phyloP scores from a whole-genome alignment of 225 moss, liverwort and hornwort genomes.

The Physcomitrium patens region DNA sequence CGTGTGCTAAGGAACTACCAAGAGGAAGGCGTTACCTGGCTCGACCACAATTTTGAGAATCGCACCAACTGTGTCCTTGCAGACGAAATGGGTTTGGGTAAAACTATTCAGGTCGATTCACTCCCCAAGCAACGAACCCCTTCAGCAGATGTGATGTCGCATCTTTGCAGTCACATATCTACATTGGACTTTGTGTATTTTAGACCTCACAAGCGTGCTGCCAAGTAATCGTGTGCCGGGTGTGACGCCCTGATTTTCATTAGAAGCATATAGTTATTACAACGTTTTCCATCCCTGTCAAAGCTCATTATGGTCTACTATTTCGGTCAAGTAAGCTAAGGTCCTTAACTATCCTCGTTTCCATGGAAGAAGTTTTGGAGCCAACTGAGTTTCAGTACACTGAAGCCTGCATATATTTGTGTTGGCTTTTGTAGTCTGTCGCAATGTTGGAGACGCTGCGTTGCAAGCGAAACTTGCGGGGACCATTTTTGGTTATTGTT shows the following conservation, averaged over 20 bases:
- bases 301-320: too few species aligned
- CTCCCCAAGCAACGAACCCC: neutral
- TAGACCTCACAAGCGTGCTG: neutral
- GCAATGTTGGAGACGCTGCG: conserved; percentile 87
- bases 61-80: conserved; percentile 77
- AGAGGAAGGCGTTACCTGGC: conserved; percentile 83
- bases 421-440: conserved; percentile 61
- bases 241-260: too few species aligned
- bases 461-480: conserved; percentile 53
- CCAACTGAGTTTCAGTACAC: neutral
- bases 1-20: conserved; percentile 75
- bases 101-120: conserved; percentile 83
- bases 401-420: too few species aligned
- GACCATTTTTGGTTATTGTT: conserved; percentile 83
- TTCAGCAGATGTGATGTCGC: neutral
- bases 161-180: too few species aligned
- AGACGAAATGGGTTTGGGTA: conserved; percentile 90
- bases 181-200: neutral
- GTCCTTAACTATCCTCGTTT: too few species aligned
- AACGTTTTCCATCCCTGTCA: too few species aligned
- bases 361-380: neutral
- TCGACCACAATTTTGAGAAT: conserved; percentile 74
- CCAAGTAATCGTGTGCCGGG: too few species aligned
- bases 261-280: too few species aligned
- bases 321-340: too few species aligned